Evolutionary conservation across 352 stramenopile species (phyloP), one percentile per base, ranked within the genome.

Genomic region (Achlya hypogyna): DNA sequence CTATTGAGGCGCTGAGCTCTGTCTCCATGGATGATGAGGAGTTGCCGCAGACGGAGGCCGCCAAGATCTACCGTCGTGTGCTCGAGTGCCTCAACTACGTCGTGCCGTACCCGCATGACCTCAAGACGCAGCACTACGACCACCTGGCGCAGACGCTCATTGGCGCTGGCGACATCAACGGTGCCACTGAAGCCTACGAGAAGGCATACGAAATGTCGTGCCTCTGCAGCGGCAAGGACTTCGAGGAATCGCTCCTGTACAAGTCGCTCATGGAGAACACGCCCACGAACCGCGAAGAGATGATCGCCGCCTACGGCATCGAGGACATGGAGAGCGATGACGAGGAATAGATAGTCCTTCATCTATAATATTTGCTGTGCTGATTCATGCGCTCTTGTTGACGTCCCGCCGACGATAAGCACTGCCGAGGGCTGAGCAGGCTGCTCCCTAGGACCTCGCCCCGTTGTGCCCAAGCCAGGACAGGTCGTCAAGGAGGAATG

Each of bases 51-150:
- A 63, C 51, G 3, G 78, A 84, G 28, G 70, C 62, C 12, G 63
- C 72, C 32, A 66, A 71, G 62, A 76, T 88, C 42, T 89, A 81
- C 76, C 69, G 81, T 62, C 81, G 79, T 25, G 86, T 89, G 51
- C 84, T 92, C 62, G 62, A 72, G 23, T 76, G 60, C 65, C 86
- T 92, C 77, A 87, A 92, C 72, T 70, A 78, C n/a, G 77, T 86
- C 10, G 72, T 91, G 52, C 84, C 79, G 12, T 71, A 75, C 20
- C 73, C 78, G 38, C 76, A 90, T 54, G 81, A 93, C 67, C 81
- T 90, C 70, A 93, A 93, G 70, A 87, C 76, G 27, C 89, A 90
- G 60, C 88, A 93, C 71, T 93, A 93, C 71, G 84, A 93, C 73
- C 88, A 91, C 68, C 67, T 89, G 38, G 84, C 84, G 27, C 82